Evolutionary conservation across 768 basidiomycete species (phyloP), one percentile per base, ranked within the genome.

Genomic region (Boletus sensibilis): DNA sequence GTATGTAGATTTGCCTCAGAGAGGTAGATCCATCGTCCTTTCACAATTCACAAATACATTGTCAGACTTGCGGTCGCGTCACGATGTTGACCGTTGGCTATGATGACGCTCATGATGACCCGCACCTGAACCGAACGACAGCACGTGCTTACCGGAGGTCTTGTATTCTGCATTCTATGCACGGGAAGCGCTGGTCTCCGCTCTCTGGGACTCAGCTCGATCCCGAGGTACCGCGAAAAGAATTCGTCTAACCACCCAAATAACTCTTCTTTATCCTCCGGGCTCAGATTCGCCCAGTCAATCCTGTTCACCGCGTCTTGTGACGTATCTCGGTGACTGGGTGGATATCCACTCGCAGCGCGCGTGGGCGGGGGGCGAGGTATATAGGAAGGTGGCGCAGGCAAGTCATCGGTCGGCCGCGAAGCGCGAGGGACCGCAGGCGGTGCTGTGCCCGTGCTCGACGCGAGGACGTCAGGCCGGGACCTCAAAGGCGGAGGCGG

Each of bases 191-290:
- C 47, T 4, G 41, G 1, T 48, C 27, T 16, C 37, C 34, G 44
- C 37, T 35, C 34, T 18, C 57, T 53, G 3, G 66, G 58, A 49
- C 62, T 38, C 37, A 73, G 21, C 48, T 60, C 58, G 25, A 71
- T 67, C 23, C 68, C 62, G 21, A 77, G 68, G 47, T 74, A 74
- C 34, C 78, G 76, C 16, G 81, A 78, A 64, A 92, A 92, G 72
- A 86, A 92, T 64, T 91, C 90, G 66, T 92, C 90, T 21, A 92
- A 75, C 89, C 90, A 92, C 56, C 72, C 71, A 69, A 92, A 92
- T 65, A 92, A 88, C 25, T 75, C 81, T 31, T 82, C 73, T 66
- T 90, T 92, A 64, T 92, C 88, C 66, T 85, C 78, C 21, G 68
- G 64, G 2, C 83, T 81, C 45, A 92, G 75, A 67, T 88, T 84